These are phyloP conservation scores for Apiotrichum veenhuisii DNA, from an alignment of 1,284 basidiomycete species.

Conservation along the genomic window DNA sequence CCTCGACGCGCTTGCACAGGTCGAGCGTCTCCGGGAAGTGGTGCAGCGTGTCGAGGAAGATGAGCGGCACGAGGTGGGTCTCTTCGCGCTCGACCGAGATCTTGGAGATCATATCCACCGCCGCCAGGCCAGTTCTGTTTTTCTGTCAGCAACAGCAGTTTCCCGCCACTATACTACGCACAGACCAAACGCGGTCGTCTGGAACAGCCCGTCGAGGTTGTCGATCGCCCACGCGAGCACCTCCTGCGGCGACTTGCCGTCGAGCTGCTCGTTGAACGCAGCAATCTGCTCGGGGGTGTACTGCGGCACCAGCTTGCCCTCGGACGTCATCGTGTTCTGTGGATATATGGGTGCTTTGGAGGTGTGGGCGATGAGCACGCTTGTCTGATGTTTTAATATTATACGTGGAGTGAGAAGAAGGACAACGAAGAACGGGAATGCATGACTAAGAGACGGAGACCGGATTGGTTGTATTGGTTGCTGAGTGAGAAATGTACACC, in stretches of 20 bases:
- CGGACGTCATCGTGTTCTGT: conserved; percentile 12
- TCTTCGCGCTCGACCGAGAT: conserved; percentile 53
- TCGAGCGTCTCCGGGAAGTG: conserved; percentile 92
- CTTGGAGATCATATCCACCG: conserved; percentile 87
- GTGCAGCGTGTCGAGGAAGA: conserved; percentile 94
- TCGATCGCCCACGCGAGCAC: conserved; percentile 78
- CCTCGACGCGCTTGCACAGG: conserved; percentile 73
- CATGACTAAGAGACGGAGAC: neutral
- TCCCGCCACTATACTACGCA: conserved; percentile 39
- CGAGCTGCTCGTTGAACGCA: conserved; percentile 69
- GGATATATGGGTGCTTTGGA: neutral
- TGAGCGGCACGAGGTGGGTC: conserved; percentile 54
- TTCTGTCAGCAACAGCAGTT: neutral
- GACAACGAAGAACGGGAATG: neutral
- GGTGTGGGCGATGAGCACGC: neutral
- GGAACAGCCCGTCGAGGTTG: conserved; percentile 67
- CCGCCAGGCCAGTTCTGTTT: conserved; percentile 71
- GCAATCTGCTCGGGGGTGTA: conserved; percentile 62
- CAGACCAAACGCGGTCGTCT: conserved; percentile 91
- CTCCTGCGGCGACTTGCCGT: conserved; percentile 67
- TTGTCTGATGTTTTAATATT: neutral
- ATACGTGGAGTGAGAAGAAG: neutral
- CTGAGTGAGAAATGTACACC: too few species aligned
- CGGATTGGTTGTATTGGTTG: too few species aligned
- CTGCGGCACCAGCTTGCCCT: conserved; percentile 53